These are phyloP conservation scores for Protomyces arabidopsidicola DNA, from an alignment of 1,139 yeast genomes.

Conservation along the genomic window DNA sequence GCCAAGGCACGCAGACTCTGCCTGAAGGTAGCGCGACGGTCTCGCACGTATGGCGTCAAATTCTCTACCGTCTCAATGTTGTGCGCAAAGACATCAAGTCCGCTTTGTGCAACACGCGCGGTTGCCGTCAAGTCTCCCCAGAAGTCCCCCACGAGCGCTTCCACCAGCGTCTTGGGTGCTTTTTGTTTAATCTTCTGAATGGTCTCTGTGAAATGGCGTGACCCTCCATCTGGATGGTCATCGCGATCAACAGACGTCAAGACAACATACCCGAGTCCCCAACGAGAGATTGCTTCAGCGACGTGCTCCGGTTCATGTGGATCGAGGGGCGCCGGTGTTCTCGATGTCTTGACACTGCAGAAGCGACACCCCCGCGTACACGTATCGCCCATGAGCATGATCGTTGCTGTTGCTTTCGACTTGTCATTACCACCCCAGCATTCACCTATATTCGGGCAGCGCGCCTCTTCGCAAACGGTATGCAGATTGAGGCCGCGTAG, in stretches of 20 bases:
- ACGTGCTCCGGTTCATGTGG: constrained; percentile 97
- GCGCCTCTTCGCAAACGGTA: constrained; percentile 90
- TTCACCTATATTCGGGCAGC: constrained; percentile 97
- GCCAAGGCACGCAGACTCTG: constrained; percentile 75
- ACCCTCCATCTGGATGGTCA: constrained; percentile 89
- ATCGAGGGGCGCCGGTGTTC: constrained; percentile 83
- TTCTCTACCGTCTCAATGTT: constrained; percentile 95
- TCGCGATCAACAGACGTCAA: constrained; percentile 97
- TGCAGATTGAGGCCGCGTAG: constrained; percentile 82
- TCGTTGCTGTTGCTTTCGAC: constrained; percentile 96
- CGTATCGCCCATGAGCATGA: constrained; percentile 96
- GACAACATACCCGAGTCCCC: constrained; percentile 98
- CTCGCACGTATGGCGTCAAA: constrained; percentile 90
- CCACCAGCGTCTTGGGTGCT: constrained; percentile 88
- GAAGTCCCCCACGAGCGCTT: constrained; percentile 92
- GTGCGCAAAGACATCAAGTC: constrained; percentile 95
- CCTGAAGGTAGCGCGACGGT: constrained; percentile 90
- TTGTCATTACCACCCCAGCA: constrained; percentile 98
- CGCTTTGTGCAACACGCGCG: constrained; percentile 71
- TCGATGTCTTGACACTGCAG: constrained; percentile 90
- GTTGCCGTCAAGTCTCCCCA: constrained; percentile 83
- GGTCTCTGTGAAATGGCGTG: constrained; percentile 83
- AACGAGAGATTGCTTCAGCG: constrained; percentile 92
- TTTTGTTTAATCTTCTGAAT: constrained; percentile 76
- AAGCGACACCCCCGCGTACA: constrained; percentile 98